Evolutionary conservation across 2,329 filamentous ascomycete genomes (phyloP), one percentile per base, ranked within the genome.

Genomic region (Neurospora sp.): DNA sequence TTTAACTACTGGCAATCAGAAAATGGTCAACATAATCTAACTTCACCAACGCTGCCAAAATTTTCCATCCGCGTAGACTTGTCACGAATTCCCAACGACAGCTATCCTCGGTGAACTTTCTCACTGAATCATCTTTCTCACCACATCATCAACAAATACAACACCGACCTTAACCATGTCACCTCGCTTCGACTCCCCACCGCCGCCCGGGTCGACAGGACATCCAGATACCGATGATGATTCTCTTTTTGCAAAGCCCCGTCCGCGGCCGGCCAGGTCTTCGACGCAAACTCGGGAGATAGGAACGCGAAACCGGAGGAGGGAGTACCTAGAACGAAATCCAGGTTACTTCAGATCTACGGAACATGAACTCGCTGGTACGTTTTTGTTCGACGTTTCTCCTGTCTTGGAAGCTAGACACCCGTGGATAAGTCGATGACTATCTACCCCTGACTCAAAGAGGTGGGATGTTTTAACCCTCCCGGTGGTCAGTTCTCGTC

Each of bases 321-420:
- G 91, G 74, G 88, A 90, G 75, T 96, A 93, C 77, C 84, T 97
- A 33, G 86, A 90, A 71, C 82, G 86, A 4, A 87, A 95, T 77
- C 89, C 90, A 2, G 85, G 87, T 69, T 97, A 96, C 81, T 91
- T 95, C 77, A 73, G 79, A 39, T 83, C 78, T 19, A 72, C 81
- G 3, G 86, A 88, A 65, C 86, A 87, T 70, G 86, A 88, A 75
- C 81, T 88, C 43, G 83, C 84, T 33, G 82, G 85, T 86, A 75
- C 37, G 80, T 70, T 73, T 6, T 68, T 33, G 28, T 39, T 41
- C n/a, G 41, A n/a, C 41, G 33, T 69, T 66, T 28, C 17, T 65
- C 41, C n/a, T 11, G 8, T 1, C 41, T 43, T 43, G 41, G 41
- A n/a, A 43, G 2, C 28, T 33, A 33, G 28, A 43, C 17, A n/a